A percentile compares a stretch with the other conserved stretches of the same genome.
These are phyloP conservation scores for Jaenimonas drosophilae DNA, from an alignment of 208 protist genomes.

Conservation along the genomic window DNA sequence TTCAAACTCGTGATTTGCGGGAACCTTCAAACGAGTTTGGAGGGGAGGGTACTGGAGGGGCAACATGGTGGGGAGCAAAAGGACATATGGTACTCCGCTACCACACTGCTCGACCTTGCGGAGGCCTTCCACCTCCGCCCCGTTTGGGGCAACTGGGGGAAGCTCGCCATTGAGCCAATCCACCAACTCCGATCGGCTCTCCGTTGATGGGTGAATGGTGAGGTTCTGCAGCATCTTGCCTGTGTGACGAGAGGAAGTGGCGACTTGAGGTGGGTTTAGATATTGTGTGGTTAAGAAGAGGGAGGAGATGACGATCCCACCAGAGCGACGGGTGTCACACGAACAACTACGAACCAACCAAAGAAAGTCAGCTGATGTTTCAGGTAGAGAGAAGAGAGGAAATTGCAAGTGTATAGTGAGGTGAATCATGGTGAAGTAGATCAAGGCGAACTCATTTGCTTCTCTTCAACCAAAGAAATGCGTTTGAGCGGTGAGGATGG, in stretches of 20 bases:
- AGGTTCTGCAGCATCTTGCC: slow-evolving; percentile 21
- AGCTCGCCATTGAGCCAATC: slow-evolving; percentile 62
- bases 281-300: too few relatives aligned
- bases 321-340: too few relatives aligned
- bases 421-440: too few relatives aligned
- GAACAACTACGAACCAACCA: too few relatives aligned
- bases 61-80: slow-evolving; percentile 90
- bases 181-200: slow-evolving; percentile 58
- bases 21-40: slow-evolving; percentile 87
- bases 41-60: slow-evolving; percentile 68
- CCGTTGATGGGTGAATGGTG: slow-evolving; percentile 36
- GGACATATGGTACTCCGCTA: slow-evolving; percentile 86
- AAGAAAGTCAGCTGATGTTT: too few relatives aligned
- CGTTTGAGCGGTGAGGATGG: too few relatives aligned
- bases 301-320: too few relatives aligned
- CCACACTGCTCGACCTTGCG: slow-evolving; percentile 78
- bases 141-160: slow-evolving; percentile 19
- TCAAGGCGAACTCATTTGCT: too few relatives aligned
- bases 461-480: too few relatives aligned
- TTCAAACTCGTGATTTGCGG: slow-evolving; percentile 90
- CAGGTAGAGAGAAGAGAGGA: too few relatives aligned
- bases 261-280: too few relatives aligned
- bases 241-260: background rate
- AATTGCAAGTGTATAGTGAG: too few relatives aligned
- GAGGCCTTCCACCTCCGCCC: slow-evolving; percentile 17